Conservation (phyloP, 495 filamentous ascomycete species). For the Xylaria longipes region DNA sequence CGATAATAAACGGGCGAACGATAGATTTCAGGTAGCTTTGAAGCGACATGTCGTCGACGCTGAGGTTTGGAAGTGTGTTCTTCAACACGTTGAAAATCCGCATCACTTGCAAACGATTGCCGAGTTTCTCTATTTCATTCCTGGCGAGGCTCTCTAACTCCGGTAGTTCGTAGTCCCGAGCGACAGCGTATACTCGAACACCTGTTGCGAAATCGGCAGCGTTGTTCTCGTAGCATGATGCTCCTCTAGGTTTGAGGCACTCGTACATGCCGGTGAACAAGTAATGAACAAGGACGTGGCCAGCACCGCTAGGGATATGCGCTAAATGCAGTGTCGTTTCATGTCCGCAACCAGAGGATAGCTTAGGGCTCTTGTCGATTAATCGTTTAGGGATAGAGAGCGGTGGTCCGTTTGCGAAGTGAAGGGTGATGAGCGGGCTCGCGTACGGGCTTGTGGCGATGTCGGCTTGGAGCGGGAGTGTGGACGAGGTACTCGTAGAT, state of each 20-base stretch:
- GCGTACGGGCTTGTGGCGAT: conserved; percentile 37
- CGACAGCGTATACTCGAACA: conserved; percentile 24
- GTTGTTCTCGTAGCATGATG: conserved; percentile 13
- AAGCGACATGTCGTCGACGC: conserved; percentile 24
- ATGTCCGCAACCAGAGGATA: conserved; percentile 19
- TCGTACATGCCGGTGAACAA: conserved; percentile 35
- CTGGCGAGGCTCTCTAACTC: conserved; percentile 21
- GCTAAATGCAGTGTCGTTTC: conserved; percentile 18
- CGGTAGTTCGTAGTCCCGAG: conserved; percentile 20
- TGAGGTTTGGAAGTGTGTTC: background rate
- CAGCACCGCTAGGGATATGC: conserved; percentile 26
- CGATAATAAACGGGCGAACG: background rate
- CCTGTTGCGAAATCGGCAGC: conserved; percentile 27
- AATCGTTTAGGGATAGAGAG: conserved; percentile 30
- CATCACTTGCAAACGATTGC: conserved; percentile 8
- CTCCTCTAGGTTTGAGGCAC: conserved; percentile 24
- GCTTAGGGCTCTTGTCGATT: conserved; percentile 22
- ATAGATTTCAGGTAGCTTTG: conserved; percentile 24
- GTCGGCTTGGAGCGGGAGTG: conserved; percentile 38
- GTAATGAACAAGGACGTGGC: conserved; percentile 41
- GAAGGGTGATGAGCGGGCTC: conserved; percentile 26
- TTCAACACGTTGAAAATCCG: conserved; percentile 25
- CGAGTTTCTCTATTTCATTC: conserved; percentile 29
- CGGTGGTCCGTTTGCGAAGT: conserved; percentile 25
- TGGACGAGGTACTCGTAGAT: too few relatives aligned